phyloP scores from a whole-genome alignment of 1,284 basidiomycete species.

The Ustilago hordei region DNA sequence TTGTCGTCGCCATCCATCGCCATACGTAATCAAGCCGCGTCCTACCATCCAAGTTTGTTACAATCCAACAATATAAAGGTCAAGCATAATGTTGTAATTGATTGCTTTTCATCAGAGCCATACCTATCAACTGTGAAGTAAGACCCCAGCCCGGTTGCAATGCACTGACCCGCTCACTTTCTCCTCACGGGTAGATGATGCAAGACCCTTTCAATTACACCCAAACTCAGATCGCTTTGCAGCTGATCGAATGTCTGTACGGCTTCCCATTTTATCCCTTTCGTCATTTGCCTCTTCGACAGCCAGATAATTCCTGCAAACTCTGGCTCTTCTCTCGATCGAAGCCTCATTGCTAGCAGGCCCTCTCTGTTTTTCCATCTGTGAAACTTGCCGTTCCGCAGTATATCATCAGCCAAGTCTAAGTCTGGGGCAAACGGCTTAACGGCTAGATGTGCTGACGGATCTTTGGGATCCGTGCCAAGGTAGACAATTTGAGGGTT shows the following conservation, averaged over 20 bases:
- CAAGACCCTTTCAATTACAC: not conserved
- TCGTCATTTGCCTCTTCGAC: not conserved
- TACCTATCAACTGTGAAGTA: too few relatives aligned
- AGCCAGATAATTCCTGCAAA: conserved; percentile 14
- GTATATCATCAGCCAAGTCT: not conserved
- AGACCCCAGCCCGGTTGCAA: not conserved
- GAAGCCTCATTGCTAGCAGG: conserved; percentile 13
- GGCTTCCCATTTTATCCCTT: not conserved
- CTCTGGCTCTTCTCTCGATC: conserved; percentile 7
- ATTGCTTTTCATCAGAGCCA: too few relatives aligned
- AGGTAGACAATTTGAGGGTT: conserved; percentile 6
- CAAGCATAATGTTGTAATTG: too few relatives aligned
- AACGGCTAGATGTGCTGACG: not conserved
- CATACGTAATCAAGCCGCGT: too few relatives aligned
- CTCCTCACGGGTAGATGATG: not conserved
- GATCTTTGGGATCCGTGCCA: not conserved
- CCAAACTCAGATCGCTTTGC: not conserved
- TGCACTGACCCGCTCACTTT: not conserved
- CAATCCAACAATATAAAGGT: too few relatives aligned
- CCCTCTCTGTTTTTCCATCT: not conserved
- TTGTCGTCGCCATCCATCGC: too few relatives aligned
- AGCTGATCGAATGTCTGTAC: not conserved
- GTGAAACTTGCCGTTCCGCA: not conserved
- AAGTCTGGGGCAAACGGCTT: not conserved
- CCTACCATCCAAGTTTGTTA: too few relatives aligned